Evolutionary conservation across 306 rosid genomes (phyloP).

Genomic region (Lotus japonicus): DNA sequence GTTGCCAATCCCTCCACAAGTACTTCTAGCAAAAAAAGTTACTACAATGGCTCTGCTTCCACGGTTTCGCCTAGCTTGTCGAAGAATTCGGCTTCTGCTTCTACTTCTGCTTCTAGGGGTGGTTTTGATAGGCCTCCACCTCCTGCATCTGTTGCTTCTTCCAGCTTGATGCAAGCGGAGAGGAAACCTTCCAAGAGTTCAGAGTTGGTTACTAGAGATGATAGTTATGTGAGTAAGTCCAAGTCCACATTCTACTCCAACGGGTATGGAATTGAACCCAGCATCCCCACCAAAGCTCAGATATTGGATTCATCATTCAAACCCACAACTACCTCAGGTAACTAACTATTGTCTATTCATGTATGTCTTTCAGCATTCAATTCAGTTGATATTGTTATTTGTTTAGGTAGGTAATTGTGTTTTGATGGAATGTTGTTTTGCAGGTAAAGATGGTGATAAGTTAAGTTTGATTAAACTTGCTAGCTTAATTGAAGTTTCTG

Average conservation of each 20-base stretch:
- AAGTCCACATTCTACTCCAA: slow-evolving; percentile 43
- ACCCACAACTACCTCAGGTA: slow-evolving; percentile 36
- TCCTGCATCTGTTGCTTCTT: slow-evolving; percentile 21
- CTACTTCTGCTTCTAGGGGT: slow-evolving; percentile 8
- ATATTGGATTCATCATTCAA: slow-evolving; percentile 59
- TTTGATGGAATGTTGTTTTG: slow-evolving; percentile 26
- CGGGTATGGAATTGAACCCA: slow-evolving; percentile 45
- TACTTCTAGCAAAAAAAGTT: background rate
- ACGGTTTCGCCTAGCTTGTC: slow-evolving; percentile 7
- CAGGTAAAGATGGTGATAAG: slow-evolving; percentile 76
- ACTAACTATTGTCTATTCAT: background rate
- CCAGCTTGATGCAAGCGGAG: slow-evolving; percentile 25
- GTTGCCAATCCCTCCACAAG: slow-evolving; percentile 33
- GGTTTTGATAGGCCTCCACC: slow-evolving; percentile 20
- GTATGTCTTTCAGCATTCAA: background rate
- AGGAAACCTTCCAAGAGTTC: slow-evolving; percentile 17
- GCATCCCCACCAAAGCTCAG: slow-evolving; percentile 37
- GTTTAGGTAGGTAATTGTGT: slow-evolving; percentile 1
- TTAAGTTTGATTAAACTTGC: slow-evolving; percentile 72
- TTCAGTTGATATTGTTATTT: background rate
- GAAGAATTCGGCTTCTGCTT: slow-evolving; percentile 21
- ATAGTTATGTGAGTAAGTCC: slow-evolving; percentile 53
- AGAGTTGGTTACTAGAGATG: slow-evolving; percentile 55
- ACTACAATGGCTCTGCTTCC: slow-evolving; percentile 27
- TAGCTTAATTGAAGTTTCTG: slow-evolving; percentile 70